Conservation (phyloP, 805 yeast species). For the Candida germanica region DNA sequence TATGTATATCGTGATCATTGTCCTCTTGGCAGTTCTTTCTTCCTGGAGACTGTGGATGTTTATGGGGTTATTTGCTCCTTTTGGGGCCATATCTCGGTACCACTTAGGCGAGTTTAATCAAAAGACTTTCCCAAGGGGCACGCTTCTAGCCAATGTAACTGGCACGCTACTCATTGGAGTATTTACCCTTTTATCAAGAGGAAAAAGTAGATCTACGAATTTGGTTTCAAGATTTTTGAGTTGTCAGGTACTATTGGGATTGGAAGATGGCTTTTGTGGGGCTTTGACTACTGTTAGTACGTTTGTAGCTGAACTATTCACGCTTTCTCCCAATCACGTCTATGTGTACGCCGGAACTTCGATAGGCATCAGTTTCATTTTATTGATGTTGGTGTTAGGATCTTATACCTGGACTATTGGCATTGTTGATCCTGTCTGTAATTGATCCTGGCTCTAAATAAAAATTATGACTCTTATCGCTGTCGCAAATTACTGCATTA, state of each 20-base stretch:
- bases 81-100: constrained; percentile 63
- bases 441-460: too few species aligned
- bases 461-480: too few species aligned
- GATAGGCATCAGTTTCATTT: constrained; percentile 44
- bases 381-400: constrained; percentile 63
- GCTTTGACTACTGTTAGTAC: constrained; percentile 74
- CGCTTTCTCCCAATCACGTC: constrained; percentile 26
- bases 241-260: constrained; percentile 53
- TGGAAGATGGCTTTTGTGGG: constrained; percentile 69
- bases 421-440: constrained; percentile 23
- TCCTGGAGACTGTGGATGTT: constrained; percentile 71
- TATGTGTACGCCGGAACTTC: constrained; percentile 52
- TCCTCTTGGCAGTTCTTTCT: constrained; percentile 38
- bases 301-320: constrained; percentile 62
- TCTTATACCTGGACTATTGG: constrained; percentile 69
- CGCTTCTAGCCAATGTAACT: constrained; percentile 45
- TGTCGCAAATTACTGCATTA: constrained; percentile 1
- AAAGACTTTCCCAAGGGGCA: constrained; percentile 51
- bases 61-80: constrained; percentile 63
- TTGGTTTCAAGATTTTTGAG: constrained; percentile 30
- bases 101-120: constrained; percentile 53
- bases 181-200: constrained; percentile 43
- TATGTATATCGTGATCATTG: constrained; percentile 31
- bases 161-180: constrained; percentile 47
- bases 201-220: constrained; percentile 22